phyloP scores from a whole-genome alignment of 208 protist genomes.

The Trypanosoma melophagium region DNA sequence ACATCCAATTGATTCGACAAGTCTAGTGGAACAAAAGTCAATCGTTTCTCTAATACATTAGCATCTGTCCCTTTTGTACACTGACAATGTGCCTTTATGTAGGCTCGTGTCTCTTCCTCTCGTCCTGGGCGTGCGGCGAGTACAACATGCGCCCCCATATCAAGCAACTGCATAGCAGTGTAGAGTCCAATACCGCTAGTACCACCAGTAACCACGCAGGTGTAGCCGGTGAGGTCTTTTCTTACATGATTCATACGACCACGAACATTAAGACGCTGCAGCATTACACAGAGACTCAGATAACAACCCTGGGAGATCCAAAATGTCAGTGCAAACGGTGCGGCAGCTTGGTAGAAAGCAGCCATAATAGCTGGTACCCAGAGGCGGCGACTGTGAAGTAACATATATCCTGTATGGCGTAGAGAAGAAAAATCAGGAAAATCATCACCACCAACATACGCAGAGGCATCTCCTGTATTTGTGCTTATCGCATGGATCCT shows the following conservation, averaged over 20 bases:
- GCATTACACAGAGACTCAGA: conserved; percentile 46
- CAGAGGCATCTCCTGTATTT: conserved; percentile 62
- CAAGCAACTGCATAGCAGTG: conserved; percentile 68
- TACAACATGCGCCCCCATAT: conserved; percentile 66
- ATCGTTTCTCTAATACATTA: conserved; percentile 43
- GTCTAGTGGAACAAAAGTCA: conserved; percentile 60
- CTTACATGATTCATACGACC: conserved; percentile 43
- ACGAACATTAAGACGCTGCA: conserved; percentile 63
- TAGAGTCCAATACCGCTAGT: conserved; percentile 76
- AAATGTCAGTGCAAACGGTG: conserved; percentile 28
- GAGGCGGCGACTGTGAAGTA: conserved; percentile 64
- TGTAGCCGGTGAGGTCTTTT: conserved; percentile 63
- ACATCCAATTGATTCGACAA: conserved; percentile 68
- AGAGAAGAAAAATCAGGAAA: conserved; percentile 56
- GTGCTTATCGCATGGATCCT: conserved; percentile 54
- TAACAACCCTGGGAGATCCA: conserved; percentile 37
- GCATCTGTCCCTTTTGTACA: background rate
- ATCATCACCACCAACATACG: conserved; percentile 50
- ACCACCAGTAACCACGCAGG: conserved; percentile 74
- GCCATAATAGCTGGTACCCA: conserved; percentile 61
- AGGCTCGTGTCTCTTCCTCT: conserved; percentile 47
- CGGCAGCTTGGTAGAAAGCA: conserved; percentile 32
- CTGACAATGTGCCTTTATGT: conserved; percentile 40
- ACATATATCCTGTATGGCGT: conserved; percentile 52
- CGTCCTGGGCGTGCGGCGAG: conserved; percentile 50